Conservation (phyloP, 371 early-diverging fungal species). For the Mucor ambiguus region DNA sequence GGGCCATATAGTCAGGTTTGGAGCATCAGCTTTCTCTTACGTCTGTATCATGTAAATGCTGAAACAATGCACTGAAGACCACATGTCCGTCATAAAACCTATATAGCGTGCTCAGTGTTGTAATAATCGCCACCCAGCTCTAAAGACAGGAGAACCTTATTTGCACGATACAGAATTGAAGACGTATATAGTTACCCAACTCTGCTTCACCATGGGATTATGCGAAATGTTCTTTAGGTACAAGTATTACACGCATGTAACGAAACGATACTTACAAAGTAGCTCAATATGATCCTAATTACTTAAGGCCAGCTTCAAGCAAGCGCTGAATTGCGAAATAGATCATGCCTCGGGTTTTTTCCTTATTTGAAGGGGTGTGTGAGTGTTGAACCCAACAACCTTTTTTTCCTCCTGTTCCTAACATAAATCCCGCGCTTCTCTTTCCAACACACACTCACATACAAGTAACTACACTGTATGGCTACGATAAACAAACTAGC, state of each 20-base stretch:
- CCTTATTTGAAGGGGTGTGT: background rate
- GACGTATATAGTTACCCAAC: too few relatives aligned
- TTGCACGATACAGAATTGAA: too few relatives aligned
- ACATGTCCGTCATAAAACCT: too few relatives aligned
- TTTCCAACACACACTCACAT: background rate
- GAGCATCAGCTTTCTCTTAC: too few relatives aligned
- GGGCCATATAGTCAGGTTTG: too few relatives aligned
- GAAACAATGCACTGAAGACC: too few relatives aligned
- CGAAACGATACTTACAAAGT: background rate
- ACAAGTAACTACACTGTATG: background rate
- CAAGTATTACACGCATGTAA: background rate
- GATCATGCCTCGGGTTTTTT: background rate
- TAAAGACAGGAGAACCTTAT: too few relatives aligned
- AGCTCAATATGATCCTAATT: background rate
- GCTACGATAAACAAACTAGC: slow-evolving; percentile 6
- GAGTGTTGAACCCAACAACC: background rate
- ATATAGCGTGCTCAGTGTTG: too few relatives aligned
- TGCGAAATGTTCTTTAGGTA: background rate
- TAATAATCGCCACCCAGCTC: too few relatives aligned
- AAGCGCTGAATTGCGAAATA: background rate
- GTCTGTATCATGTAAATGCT: too few relatives aligned
- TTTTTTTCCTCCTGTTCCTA: background rate
- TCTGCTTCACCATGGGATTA: background rate
- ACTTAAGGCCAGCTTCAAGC: background rate
- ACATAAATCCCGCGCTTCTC: background rate